phyloP scores from a whole-genome alignment of 2,329 filamentous ascomycete species.

The Colletotrichum salicis region DNA sequence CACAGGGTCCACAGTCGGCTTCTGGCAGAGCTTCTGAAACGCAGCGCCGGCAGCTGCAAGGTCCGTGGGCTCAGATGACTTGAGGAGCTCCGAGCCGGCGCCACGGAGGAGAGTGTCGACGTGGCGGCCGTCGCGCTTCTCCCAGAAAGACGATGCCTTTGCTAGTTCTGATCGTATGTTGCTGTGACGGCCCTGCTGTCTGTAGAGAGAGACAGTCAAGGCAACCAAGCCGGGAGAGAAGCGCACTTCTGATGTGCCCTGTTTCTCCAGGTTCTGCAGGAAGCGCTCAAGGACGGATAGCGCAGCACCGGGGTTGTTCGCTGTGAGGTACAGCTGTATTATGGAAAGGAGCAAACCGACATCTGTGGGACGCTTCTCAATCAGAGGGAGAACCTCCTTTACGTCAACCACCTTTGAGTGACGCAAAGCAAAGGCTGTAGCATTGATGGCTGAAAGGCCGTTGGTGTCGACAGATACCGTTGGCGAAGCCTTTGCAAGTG shows the following conservation, averaged over 20 bases:
- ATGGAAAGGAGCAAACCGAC: slow-evolving; percentile 83
- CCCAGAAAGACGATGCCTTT: slow-evolving; percentile 86
- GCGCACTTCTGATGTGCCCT: slow-evolving; percentile 73
- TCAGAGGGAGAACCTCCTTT: slow-evolving; percentile 73
- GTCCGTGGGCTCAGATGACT: slow-evolving; percentile 76
- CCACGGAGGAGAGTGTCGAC: slow-evolving; percentile 78
- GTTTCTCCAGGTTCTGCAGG: slow-evolving; percentile 74
- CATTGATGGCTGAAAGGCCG: slow-evolving; percentile 64
- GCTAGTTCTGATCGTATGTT: slow-evolving; percentile 79
- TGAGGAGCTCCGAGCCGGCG: slow-evolving; percentile 84
- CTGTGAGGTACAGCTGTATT: slow-evolving; percentile 81
- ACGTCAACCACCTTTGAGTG: slow-evolving; percentile 72
- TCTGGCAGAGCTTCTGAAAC: slow-evolving; percentile 76
- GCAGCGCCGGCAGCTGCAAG: slow-evolving; percentile 78
- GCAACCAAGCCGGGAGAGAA: slow-evolving; percentile 88
- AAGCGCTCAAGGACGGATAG: slow-evolving; percentile 80
- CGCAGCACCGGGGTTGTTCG: slow-evolving; percentile 77
- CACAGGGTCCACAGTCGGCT: slow-evolving; percentile 74
- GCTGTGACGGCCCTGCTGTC: slow-evolving; percentile 76
- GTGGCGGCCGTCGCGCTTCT: slow-evolving; percentile 59
- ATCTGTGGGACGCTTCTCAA: slow-evolving; percentile 81
- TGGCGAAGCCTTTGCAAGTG: slow-evolving; percentile 47
- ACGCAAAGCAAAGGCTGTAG: slow-evolving; percentile 67
- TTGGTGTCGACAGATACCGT: slow-evolving; percentile 47
- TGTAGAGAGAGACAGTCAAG: slow-evolving; percentile 82